phyloP scores from a whole-genome alignment of 768 basidiomycete species.

The Clavaria fumosa region DNA sequence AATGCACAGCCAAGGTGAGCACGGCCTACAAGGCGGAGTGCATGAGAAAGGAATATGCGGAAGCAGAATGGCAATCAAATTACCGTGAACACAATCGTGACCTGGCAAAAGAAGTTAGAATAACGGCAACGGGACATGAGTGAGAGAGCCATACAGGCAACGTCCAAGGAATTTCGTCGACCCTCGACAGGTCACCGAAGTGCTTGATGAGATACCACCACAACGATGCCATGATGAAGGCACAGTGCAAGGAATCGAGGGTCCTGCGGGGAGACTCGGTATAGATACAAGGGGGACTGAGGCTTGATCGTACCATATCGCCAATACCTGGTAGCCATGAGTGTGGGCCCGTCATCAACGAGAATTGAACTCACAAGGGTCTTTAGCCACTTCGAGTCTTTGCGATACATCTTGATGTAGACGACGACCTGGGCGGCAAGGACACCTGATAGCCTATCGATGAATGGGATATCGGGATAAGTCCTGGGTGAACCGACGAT shows the following conservation, averaged over 20 bases:
- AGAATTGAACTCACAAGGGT: constrained; percentile 6
- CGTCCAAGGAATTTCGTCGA: too few relatives aligned
- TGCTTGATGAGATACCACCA: constrained; percentile 20
- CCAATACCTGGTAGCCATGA: constrained; percentile 7
- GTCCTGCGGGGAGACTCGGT: too few relatives aligned
- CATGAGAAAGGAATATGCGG: neutral
- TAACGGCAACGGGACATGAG: constrained; percentile 1
- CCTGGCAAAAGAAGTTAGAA: constrained; percentile 6
- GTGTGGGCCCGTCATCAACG: neutral
- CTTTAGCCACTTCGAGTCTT: constrained; percentile 9
- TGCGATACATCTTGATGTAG: constrained; percentile 13
- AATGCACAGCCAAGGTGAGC: constrained; percentile 28
- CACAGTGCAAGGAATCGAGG: constrained; percentile 20
- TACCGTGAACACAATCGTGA: constrained; percentile 17
- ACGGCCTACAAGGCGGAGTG: constrained; percentile 25
- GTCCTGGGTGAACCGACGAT: too few relatives aligned
- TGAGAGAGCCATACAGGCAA: constrained; percentile 5
- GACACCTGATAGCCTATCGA: constrained; percentile 14
- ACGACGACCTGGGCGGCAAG: constrained; percentile 13
- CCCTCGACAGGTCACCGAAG: too few relatives aligned
- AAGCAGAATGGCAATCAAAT: neutral
- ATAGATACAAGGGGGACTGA: neutral
- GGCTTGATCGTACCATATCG: neutral
- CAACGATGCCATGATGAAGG: constrained; percentile 19
- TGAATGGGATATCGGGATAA: too few relatives aligned